Evolutionary conservation across 176 grass and related monocot genomes (phyloP), one percentile per base, ranked within the genome.

Genomic region (Leersia perrieri): DNA sequence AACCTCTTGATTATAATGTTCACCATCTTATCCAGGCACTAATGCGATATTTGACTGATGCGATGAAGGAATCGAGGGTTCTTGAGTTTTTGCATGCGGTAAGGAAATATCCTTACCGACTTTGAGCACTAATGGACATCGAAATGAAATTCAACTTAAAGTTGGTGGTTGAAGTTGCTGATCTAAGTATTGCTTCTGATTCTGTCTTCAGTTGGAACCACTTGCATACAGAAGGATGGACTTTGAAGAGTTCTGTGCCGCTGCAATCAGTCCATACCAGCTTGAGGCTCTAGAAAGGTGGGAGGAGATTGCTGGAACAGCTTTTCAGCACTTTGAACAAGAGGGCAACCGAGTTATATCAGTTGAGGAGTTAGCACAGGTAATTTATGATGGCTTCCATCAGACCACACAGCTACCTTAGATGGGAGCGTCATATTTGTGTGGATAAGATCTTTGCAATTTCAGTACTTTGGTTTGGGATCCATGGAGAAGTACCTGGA

Each of bases 201-300:
- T 84, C 15, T 72, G 66, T 77, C 31, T 30, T 30, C 83, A 99
- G 96, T 63, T 99, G 92, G 96, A 99, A 76, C 92, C 90, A 2
- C 96, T 99, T 62, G 78, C 89, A 22, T 95, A 93, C 75, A 91
- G 88, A 83, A 90, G 73, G 80, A 91, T 99, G 92, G 92, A 99
- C 55, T 99, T 95, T 11, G 92, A 99, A 78, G 96, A 99, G 80
- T 99, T 99, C 70, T 99, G 96, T 82, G 90, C 96, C 35, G 96
- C 96, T 39, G 89, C 96, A 27, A 95, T 93, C 57, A 99, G 92
- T 73, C 92, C 96, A 15, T 95, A 95, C 68, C 96, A 99, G 68
- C 93, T 99, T 25, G 96, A 99, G 81, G 96, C 96, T 49, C 85
- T 99, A 87, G 92, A 99, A 58, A 88, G 81, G 36, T 99, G 96